Percentiles rank a stretch among this genome's conserved stretches.
These are phyloP conservation scores for Coffea canephora DNA, from an alignment of 257 asterid species.

Conservation along the genomic window DNA sequence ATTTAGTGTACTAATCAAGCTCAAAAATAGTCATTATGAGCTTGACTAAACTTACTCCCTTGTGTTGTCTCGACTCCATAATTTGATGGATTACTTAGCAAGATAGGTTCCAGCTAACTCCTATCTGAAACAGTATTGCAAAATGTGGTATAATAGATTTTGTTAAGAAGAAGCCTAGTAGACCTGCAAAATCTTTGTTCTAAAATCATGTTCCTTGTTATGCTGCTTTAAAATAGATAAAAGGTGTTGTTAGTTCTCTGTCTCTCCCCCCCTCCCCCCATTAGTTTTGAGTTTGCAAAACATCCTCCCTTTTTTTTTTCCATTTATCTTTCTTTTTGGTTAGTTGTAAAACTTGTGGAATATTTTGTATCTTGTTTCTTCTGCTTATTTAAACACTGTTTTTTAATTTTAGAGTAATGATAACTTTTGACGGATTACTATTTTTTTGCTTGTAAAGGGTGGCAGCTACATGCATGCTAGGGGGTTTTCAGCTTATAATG, in stretches of 20 bases:
- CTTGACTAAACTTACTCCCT: not conserved
- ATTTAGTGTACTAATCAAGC: no score
- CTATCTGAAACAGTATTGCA: not conserved
- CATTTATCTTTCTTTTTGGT: not conserved
- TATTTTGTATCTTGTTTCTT: not conserved
- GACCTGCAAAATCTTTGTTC: no score
- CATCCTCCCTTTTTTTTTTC: not conserved
- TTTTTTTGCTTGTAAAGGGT: conserved; percentile 52
- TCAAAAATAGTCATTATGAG: no score
- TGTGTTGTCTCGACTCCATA: not conserved
- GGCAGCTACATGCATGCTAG: conserved; percentile 85
- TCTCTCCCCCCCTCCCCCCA: not conserved
- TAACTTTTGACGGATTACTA: conserved; percentile 25
- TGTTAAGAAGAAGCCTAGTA: no score
- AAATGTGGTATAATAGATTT: not conserved
- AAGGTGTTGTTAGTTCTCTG: not conserved
- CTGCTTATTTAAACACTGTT: not conserved
- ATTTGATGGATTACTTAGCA: not conserved
- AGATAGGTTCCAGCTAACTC: not conserved
- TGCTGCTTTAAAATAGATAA: not conserved
- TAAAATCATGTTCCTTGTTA: not conserved
- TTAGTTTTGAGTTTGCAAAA: not conserved
- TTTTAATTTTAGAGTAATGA: conserved; percentile 6
- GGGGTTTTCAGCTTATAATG: conserved; percentile 68
- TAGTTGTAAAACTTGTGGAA: not conserved